These are phyloP conservation scores for Tuber borchii DNA, from an alignment of 495 filamentous ascomycete genomes.

Conservation along the genomic window DNA sequence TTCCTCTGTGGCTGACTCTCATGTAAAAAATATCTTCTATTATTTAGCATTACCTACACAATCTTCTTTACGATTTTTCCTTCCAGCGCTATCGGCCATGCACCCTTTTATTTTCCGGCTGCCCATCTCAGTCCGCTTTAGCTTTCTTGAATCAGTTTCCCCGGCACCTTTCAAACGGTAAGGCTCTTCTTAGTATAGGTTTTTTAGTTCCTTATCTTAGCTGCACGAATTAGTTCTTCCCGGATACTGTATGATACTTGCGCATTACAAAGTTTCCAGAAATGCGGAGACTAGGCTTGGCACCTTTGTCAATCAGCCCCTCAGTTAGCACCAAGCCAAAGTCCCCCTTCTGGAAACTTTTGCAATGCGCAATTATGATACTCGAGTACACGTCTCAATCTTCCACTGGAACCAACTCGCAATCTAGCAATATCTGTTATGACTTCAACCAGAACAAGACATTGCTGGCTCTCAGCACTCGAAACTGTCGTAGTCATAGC, in stretches of 20 bases:
- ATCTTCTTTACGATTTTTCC: not conserved
- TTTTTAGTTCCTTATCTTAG: not conserved
- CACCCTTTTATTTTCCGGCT: not conserved
- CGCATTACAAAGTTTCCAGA: too few relatives aligned
- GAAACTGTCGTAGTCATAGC: too few relatives aligned
- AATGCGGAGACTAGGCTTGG: too few relatives aligned
- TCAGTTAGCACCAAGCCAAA: too few relatives aligned
- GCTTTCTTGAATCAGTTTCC: not conserved
- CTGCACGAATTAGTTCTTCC: not conserved
- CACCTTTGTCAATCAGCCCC: too few relatives aligned
- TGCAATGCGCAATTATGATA: too few relatives aligned
- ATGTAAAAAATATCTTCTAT: not conserved
- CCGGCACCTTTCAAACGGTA: not conserved
- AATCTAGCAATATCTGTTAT: not conserved
- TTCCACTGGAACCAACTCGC: not conserved
- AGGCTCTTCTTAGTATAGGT: not conserved
- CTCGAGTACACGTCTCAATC: too few relatives aligned
- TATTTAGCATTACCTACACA: not conserved
- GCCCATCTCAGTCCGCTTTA: not conserved
- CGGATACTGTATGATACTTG: too few relatives aligned
- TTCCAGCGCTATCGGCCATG: not conserved
- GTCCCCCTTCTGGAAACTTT: too few relatives aligned
- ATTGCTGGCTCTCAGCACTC: too few relatives aligned
- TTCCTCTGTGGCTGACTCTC: not conserved
- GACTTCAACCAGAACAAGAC: not conserved